A percentile compares a stretch with the other conserved stretches of the same genome.
These are phyloP conservation scores for Erigeron canadensis DNA, from an alignment of 129 eudicot genomes.

Conservation along the genomic window DNA sequence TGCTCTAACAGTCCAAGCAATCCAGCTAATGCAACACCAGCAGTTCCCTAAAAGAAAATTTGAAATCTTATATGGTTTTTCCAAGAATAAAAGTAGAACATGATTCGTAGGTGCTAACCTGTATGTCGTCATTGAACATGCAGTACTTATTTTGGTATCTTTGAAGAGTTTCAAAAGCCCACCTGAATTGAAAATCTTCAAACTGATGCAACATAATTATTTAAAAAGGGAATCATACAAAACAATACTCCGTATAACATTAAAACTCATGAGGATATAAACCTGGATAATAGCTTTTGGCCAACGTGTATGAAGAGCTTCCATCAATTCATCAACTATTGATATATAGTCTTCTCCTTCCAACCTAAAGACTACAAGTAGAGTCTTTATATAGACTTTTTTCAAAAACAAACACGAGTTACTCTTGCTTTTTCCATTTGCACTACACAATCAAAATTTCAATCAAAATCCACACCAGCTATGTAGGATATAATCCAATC, in stretches of 20 bases:
- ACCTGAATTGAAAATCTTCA: constrained; percentile 97
- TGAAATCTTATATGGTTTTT: constrained; percentile 7
- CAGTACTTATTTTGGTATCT: constrained; percentile 82
- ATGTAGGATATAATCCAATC: too few relatives aligned
- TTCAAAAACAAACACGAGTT: too few relatives aligned
- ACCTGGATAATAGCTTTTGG: constrained; percentile 99
- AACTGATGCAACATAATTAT: constrained; percentile 53
- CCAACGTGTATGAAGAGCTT: constrained; percentile 94
- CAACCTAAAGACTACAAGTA: too few relatives aligned
- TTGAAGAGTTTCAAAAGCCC: constrained; percentile 95
- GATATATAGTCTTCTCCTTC: constrained; percentile 95
- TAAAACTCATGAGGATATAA: constrained; percentile 5
- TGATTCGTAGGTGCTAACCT: too few relatives aligned
- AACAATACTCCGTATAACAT: constrained; percentile 1
- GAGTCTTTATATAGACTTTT: too few relatives aligned
- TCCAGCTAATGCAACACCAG: constrained; percentile 98
- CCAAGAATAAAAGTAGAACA: constrained; percentile 7
- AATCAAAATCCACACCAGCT: too few relatives aligned
- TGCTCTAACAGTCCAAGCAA: constrained; percentile 90
- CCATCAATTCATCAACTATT: constrained; percentile 92
- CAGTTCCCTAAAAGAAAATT: constrained; percentile 69
- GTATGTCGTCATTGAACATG: constrained; percentile 99
- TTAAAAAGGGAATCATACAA: background rate
- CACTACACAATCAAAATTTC: too few relatives aligned
- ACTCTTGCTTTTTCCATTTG: too few relatives aligned